Evolutionary conservation across 2,329 filamentous ascomycete genomes (phyloP).

Genomic region (Lachnellula cervina): DNA sequence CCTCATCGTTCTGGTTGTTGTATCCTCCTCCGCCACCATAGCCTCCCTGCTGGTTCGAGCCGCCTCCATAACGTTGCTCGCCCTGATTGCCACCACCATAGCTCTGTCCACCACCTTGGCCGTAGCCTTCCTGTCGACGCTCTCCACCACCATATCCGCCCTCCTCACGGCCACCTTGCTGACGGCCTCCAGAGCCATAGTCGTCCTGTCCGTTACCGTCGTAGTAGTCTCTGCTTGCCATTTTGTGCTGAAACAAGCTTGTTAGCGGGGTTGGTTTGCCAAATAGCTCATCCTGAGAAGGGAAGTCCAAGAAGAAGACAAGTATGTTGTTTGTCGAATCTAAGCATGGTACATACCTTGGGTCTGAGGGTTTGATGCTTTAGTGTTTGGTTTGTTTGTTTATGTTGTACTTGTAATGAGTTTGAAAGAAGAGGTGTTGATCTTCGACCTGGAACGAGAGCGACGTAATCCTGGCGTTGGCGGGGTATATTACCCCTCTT

Average conservation of each 20-base stretch:
- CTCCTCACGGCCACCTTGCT: constrained; percentile 2
- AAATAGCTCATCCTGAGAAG: no score
- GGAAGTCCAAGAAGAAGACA: neutral
- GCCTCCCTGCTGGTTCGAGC: neutral
- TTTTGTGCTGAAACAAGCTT: constrained; percentile 4
- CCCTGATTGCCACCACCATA: constrained; percentile 6
- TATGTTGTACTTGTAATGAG: neutral
- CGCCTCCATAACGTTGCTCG: neutral
- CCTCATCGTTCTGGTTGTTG: constrained; percentile 39
- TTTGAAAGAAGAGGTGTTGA: neutral
- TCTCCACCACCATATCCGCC: constrained; percentile 8
- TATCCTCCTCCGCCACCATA: constrained; percentile 27
- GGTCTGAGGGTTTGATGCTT: neutral
- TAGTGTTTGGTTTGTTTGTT: neutral
- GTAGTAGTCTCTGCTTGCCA: constrained; percentile 14
- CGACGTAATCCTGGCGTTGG: neutral
- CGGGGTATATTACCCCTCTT: neutral
- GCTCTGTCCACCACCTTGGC: neutral
- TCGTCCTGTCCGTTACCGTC: constrained; percentile 9
- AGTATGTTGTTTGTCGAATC: neutral
- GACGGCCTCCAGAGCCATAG: constrained; percentile 6
- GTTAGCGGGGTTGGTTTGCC: constrained; percentile 3
- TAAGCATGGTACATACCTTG: neutral
- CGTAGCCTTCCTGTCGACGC: neutral
- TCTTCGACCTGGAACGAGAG: neutral